phyloP scores from a whole-genome alignment of 768 basidiomycete species.

The Inosperma sp. region DNA sequence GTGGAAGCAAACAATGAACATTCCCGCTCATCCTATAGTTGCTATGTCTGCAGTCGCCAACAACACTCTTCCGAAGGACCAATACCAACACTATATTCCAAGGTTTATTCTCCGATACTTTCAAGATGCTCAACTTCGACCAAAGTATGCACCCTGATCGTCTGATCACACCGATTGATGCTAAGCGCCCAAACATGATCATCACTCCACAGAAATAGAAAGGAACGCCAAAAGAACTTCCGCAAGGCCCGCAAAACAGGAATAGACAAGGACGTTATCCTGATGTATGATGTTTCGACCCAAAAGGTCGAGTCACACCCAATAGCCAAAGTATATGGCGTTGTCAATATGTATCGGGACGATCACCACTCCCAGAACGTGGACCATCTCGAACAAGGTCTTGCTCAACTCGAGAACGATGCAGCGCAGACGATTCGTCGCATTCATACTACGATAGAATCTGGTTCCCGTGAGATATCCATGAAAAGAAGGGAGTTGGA shows the following conservation, averaged over 20 bases:
- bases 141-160: no score
- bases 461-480: background rate
- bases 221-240: constrained; percentile 14
- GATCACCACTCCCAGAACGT: constrained; percentile 17
- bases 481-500: constrained; percentile 19
- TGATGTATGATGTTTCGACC: constrained; percentile 15
- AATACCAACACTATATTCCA: no score
- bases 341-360: constrained; percentile 23
- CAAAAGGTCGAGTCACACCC: constrained; percentile 12
- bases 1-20: no score
- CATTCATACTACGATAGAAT: no score
- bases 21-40: no score
- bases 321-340: constrained; percentile 17
- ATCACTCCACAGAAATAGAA: constrained; percentile 13
- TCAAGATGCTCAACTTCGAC: no score
- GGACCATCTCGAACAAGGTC: constrained; percentile 24
- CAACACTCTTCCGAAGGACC: no score
- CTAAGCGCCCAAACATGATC: no score
- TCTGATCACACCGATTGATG: no score
- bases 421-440: constrained; percentile 17
- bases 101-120: no score
- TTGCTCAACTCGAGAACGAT: constrained; percentile 24
- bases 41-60: no score
- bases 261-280: constrained; percentile 14
- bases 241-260: constrained; percentile 12